phyloP scores from a whole-genome alignment of 139 green algal species.

The Helicosporidium sp. region DNA sequence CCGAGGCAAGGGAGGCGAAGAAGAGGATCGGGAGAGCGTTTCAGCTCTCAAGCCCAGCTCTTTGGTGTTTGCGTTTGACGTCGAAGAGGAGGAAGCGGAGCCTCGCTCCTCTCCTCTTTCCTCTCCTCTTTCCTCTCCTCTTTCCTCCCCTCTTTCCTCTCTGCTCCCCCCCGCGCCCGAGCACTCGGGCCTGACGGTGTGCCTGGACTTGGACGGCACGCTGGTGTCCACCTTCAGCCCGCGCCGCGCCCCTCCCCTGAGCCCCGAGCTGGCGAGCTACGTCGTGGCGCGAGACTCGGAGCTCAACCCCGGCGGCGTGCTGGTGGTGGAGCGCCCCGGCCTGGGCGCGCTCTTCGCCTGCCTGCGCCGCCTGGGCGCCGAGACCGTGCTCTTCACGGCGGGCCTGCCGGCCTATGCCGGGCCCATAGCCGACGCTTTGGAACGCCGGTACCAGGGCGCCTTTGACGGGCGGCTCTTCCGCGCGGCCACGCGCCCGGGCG shows the following conservation, averaged over 20 bases:
- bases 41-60: no score
- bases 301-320: constrained; percentile 60
- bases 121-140: no score
- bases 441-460: constrained; percentile 16
- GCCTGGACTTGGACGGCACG: constrained; percentile 76
- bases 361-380: constrained; percentile 18
- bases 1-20: constrained; percentile 4
- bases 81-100: no score
- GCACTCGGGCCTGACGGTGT: constrained; percentile 53
- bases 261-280: constrained; percentile 29
- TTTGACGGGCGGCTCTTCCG: constrained; percentile 27
- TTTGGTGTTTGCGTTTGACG: no score
- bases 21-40: constrained; percentile 1
- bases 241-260: constrained; percentile 37
- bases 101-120: no score
- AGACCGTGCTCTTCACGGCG: constrained; percentile 72
- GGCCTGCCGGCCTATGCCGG: constrained; percentile 67
- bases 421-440: constrained; percentile 55
- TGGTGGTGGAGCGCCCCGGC: constrained; percentile 66
- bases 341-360: constrained; percentile 50
- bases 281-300: constrained; percentile 41
- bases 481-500: constrained; percentile 18
- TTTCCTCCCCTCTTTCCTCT: no score
- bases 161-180: no score
- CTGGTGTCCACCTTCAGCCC: constrained; percentile 61